Percentiles rank a stretch among this genome's conserved stretches.
Conservation (phyloP, 768 basidiomycete species). For the Lactifluus hygrophoroides region DNA sequence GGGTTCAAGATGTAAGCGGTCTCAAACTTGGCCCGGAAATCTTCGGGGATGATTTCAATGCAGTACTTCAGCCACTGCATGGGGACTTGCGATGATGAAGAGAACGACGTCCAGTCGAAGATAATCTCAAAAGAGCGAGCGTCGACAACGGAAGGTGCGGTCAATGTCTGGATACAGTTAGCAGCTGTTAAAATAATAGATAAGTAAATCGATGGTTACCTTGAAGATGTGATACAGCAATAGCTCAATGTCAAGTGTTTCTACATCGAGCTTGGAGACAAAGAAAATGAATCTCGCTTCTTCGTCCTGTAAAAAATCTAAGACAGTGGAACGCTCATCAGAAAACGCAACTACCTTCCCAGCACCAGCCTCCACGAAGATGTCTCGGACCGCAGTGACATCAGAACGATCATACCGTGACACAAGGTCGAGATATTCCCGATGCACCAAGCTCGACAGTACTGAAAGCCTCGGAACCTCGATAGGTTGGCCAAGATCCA, state of each 20-base stretch:
- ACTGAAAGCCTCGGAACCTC: constrained; percentile 57
- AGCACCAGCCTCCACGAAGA: constrained; percentile 53
- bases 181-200: not conserved
- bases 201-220: constrained; percentile 30
- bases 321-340: not conserved
- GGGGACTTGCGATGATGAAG: constrained; percentile 67
- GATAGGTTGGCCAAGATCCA: constrained; percentile 65
- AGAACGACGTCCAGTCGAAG: constrained; percentile 75
- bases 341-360: constrained; percentile 32
- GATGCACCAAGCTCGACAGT: constrained; percentile 42
- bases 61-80: constrained; percentile 75
- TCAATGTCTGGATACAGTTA: constrained; percentile 37
- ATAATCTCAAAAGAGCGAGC: constrained; percentile 60
- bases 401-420: constrained; percentile 49
- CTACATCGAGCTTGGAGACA: constrained; percentile 66
- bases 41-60: constrained; percentile 62
- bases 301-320: constrained; percentile 29
- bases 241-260: constrained; percentile 69
- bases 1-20: constrained; percentile 65
- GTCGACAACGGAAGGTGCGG: constrained; percentile 37
- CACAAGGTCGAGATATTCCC: constrained; percentile 62
- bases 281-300: constrained; percentile 51
- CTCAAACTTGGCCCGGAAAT: constrained; percentile 54
- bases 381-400: constrained; percentile 51
- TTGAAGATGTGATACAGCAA: constrained; percentile 73